phyloP scores from a whole-genome alignment of 495 filamentous ascomycete species.

The Sphaerosporella brunnea region DNA sequence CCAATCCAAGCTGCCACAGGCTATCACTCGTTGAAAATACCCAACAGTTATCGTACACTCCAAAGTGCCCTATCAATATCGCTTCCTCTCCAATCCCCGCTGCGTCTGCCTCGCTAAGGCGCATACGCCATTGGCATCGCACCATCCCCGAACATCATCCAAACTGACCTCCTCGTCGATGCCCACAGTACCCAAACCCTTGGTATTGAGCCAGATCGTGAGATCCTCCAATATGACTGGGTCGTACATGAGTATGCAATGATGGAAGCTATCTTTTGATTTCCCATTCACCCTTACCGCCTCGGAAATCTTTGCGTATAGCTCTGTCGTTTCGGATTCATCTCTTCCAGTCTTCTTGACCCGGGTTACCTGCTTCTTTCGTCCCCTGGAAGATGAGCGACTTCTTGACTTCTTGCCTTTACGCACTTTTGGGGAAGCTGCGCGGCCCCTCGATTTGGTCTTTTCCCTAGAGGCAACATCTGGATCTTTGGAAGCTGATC shows the following conservation, averaged over 20 bases:
- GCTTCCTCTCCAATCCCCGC: conserved; percentile 33
- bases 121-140: conserved; percentile 62
- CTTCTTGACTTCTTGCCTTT: too few species aligned
- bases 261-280: conserved; percentile 39
- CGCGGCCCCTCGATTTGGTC: too few species aligned
- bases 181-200: conserved; percentile 41
- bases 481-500: too few species aligned
- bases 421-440: too few species aligned
- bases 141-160: conserved; percentile 58
- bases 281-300: conserved; percentile 7
- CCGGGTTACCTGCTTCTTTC: too few species aligned
- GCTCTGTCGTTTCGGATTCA: not conserved
- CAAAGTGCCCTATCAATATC: too few species aligned
- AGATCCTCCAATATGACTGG: conserved; percentile 81
- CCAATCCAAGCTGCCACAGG: too few species aligned
- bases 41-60: too few species aligned
- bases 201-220: conserved; percentile 61
- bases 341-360: not conserved
- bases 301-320: conserved; percentile 14
- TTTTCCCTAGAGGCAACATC: too few species aligned
- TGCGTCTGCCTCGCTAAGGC: conserved; percentile 41
- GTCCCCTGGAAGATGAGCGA: too few species aligned
- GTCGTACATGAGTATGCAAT: conserved; percentile 89
- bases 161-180: conserved; percentile 47
- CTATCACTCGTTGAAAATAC: too few species aligned